A percentile compares a stretch with the other conserved stretches of the same genome.
These are phyloP conservation scores for Coprinopsis sp. DNA, from an alignment of 768 basidiomycete species.

Conservation along the genomic window DNA sequence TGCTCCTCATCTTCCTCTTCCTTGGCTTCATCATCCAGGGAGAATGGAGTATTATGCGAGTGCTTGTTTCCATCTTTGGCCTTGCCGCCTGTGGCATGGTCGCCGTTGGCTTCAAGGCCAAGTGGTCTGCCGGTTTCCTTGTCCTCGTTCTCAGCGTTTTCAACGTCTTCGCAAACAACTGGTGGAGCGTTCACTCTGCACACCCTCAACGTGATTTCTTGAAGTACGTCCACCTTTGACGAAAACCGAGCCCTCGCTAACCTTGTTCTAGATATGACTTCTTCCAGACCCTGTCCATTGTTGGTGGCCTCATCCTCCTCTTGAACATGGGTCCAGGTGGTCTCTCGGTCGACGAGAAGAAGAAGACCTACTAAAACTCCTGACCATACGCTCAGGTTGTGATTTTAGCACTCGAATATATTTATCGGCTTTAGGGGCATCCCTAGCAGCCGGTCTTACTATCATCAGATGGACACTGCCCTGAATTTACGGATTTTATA, in stretches of 20 bases:
- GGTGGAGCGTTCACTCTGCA: conserved; percentile 89
- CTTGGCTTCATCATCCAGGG: conserved; percentile 96
- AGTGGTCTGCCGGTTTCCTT: conserved; percentile 96
- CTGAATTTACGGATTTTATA: too few species aligned
- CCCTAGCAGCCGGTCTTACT: neutral
- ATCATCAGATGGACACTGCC: too few species aligned
- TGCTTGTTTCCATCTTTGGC: conserved; percentile 86
- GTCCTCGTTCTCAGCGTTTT: conserved; percentile 88
- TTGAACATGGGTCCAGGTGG: conserved; percentile 99
- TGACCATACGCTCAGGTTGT: neutral
- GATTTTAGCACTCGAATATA: neutral
- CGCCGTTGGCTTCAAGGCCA: conserved; percentile 98
- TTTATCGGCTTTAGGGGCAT: neutral
- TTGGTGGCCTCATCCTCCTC: conserved; percentile 93
- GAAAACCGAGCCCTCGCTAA: conserved; percentile 18
- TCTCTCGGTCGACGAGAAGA: conserved; percentile 98
- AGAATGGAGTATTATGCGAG: conserved; percentile 79
- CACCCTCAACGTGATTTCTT: conserved; percentile 98
- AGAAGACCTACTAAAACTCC: conserved; percentile 74
- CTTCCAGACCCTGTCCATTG: conserved; percentile 98
- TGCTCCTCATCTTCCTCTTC: conserved; percentile 98
- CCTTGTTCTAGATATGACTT: conserved; percentile 78
- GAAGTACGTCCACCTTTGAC: conserved; percentile 54
- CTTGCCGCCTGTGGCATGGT: conserved; percentile 93
- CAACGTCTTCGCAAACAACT: conserved; percentile 99